phyloP scores from a whole-genome alignment of 306 rosid genomes.

The Nissolia schottii region DNA sequence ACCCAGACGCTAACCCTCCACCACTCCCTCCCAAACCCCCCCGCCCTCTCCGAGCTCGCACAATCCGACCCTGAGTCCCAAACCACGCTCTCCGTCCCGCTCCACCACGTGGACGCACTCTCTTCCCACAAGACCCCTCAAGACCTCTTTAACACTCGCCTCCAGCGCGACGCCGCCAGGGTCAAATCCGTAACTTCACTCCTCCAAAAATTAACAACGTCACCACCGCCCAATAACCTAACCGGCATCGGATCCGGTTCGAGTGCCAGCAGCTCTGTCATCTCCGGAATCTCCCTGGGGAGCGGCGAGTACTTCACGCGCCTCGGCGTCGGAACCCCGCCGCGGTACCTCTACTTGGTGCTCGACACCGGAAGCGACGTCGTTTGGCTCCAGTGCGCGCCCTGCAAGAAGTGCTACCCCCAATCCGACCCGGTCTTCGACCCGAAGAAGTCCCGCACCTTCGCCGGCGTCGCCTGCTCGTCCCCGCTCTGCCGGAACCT shows the following conservation, averaged over 20 bases:
- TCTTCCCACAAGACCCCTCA: slow-evolving; percentile 45
- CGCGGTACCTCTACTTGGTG: slow-evolving; percentile 73
- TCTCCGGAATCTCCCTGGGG: slow-evolving; percentile 78
- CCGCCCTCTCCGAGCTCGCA: slow-evolving; percentile 24
- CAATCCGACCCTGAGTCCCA: slow-evolving; percentile 9
- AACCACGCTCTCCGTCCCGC: slow-evolving; percentile 21
- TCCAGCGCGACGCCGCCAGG: slow-evolving; percentile 54
- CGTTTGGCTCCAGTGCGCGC: slow-evolving; percentile 91
- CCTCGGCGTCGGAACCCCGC: slow-evolving; percentile 80
- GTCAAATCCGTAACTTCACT: slow-evolving; percentile 32
- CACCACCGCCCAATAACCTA: not conserved
- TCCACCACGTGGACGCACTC: slow-evolving; percentile 57
- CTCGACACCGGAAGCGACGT: slow-evolving; percentile 90
- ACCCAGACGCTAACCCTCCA: slow-evolving; percentile 42
- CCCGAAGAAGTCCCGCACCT: slow-evolving; percentile 57
- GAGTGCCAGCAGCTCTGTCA: slow-evolving; percentile 67
- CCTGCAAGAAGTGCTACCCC: slow-evolving; percentile 75
- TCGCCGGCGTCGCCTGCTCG: slow-evolving; percentile 47
- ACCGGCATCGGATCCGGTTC: not conserved
- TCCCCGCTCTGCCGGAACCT: slow-evolving; percentile 65
- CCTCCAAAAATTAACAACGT: not conserved
- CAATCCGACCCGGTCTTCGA: slow-evolving; percentile 77
- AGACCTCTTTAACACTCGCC: slow-evolving; percentile 50
- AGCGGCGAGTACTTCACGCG: slow-evolving; percentile 99
- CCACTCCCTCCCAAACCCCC: slow-evolving; percentile 36